A percentile compares a stretch with the other conserved stretches of the same genome.
Evolutionary conservation across 164 flowering plant genomes (phyloP).

Genomic region (Tetracentron sinense): DNA sequence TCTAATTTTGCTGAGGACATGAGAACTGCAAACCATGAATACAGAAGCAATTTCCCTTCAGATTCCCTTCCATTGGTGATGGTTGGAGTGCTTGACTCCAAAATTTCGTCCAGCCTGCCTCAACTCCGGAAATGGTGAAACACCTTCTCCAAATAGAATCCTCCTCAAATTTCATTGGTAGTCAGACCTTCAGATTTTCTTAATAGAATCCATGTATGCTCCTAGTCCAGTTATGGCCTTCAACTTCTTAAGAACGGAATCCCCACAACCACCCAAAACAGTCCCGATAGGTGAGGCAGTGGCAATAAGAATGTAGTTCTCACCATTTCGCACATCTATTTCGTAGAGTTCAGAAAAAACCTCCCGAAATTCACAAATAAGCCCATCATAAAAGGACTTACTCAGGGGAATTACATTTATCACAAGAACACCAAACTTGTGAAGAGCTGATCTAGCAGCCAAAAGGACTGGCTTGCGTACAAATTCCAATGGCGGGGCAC

Average conservation of each 20-base stretch:
- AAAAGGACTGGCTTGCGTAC: conserved; percentile 38
- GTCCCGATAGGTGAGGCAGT: conserved; percentile 27
- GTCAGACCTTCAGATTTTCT: conserved; percentile 36
- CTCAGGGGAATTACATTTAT: conserved; percentile 64
- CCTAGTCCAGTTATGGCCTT: conserved; percentile 27
- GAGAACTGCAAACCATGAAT: neutral
- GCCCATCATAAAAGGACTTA: conserved; percentile 33
- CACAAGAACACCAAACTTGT: conserved; percentile 48
- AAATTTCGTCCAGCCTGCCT: neutral
- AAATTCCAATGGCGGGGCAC: conserved; percentile 78
- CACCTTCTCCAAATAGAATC: neutral
- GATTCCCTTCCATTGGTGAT: neutral
- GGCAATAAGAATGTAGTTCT: conserved; percentile 74
- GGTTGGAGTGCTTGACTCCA: neutral
- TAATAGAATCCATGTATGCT: conserved; percentile 41
- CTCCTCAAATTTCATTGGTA: neutral
- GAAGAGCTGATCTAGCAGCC: conserved; percentile 43
- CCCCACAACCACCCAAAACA: conserved; percentile 16
- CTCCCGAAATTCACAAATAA: conserved; percentile 34
- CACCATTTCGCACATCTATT: conserved; percentile 71
- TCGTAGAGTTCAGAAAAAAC: conserved; percentile 64
- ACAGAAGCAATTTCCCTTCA: neutral
- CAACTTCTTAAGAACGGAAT: conserved; percentile 40
- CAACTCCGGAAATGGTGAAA: neutral
- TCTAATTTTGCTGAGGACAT: neutral